phyloP scores from a whole-genome alignment of 2,329 filamentous ascomycete species.

The Tolypocladium cylindrosporum region DNA sequence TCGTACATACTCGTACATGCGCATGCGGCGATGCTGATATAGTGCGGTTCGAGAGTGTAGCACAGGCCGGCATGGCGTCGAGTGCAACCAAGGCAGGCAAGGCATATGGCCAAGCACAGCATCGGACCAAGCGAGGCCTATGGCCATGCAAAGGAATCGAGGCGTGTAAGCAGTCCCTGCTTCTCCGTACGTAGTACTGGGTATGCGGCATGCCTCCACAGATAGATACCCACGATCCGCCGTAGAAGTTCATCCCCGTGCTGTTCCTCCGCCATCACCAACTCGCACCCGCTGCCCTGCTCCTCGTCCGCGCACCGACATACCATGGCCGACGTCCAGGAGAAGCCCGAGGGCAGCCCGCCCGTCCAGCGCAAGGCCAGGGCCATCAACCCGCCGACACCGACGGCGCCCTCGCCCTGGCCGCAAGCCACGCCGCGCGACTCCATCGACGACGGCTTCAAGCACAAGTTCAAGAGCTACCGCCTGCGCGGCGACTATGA shows the following conservation, averaged over 20 bases:
- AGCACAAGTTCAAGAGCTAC: constrained; percentile 20
- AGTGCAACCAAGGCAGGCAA: not conserved
- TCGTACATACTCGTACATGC: not conserved
- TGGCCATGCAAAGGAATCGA: not conserved
- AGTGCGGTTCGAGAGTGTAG: not conserved
- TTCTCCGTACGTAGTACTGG: not conserved
- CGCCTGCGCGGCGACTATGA: constrained; percentile 22
- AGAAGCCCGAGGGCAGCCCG: not conserved
- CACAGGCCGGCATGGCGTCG: not conserved
- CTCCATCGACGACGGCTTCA: constrained; percentile 4
- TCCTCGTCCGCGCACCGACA: not conserved
- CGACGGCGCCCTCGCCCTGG: not conserved
- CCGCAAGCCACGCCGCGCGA: not conserved
- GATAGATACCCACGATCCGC: not conserved
- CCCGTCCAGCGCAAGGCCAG: not conserved
- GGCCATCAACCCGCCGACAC: not conserved
- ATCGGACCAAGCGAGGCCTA: too few species aligned
- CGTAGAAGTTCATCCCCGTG: not conserved
- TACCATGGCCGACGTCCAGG: not conserved
- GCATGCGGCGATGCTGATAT: not conserved
- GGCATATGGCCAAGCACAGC: too few species aligned
- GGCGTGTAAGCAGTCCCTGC: not conserved
- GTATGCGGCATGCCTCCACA: not conserved
- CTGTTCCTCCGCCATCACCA: not conserved
- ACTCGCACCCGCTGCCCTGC: not conserved